Conservation (phyloP, 1,139 yeast genomes). For the Suhomyces atakaporum region DNA sequence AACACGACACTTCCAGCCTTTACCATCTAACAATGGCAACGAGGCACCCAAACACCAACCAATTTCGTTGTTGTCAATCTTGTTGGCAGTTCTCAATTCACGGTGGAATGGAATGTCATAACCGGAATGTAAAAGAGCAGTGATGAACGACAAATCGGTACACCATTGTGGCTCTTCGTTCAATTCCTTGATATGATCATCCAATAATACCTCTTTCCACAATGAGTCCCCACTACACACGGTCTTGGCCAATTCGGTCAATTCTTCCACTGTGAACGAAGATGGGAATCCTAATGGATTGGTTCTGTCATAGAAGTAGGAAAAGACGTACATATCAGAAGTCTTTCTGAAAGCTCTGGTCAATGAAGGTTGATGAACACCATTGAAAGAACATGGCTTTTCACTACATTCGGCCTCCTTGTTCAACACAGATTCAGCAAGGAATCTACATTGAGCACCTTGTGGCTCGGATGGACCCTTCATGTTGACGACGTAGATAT, state of each 20-base stretch:
- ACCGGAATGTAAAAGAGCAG: slow-evolving; percentile 87
- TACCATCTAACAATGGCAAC: slow-evolving; percentile 74
- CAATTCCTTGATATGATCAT: slow-evolving; percentile 66
- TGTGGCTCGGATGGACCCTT: slow-evolving; percentile 58
- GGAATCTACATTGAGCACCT: slow-evolving; percentile 76
- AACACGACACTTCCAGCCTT: slow-evolving; percentile 71
- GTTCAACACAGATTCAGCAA: slow-evolving; percentile 81
- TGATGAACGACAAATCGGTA: slow-evolving; percentile 85
- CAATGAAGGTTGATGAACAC: slow-evolving; percentile 93
- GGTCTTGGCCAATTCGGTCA: slow-evolving; percentile 74
- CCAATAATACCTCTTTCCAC: slow-evolving; percentile 66
- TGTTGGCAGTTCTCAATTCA: slow-evolving; percentile 89
- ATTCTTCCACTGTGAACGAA: slow-evolving; percentile 81
- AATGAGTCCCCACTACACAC: slow-evolving; percentile 82
- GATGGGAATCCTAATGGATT: slow-evolving; percentile 93
- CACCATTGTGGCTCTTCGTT: slow-evolving; percentile 91
- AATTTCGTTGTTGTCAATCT: slow-evolving; percentile 81
- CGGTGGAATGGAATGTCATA: slow-evolving; percentile 90
- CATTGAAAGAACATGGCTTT: slow-evolving; percentile 93
- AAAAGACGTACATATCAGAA: slow-evolving; percentile 83
- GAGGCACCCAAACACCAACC: slow-evolving; percentile 99
- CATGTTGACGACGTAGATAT: slow-evolving; percentile 65
- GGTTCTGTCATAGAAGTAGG: slow-evolving; percentile 93
- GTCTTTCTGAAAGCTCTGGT: slow-evolving; percentile 67
- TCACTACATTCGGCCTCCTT: slow-evolving; percentile 74